A percentile compares a stretch with the other conserved stretches of the same genome.
Conservation (phyloP, 176 grass and related monocot genomes). For the Lolium multiflorum region DNA sequence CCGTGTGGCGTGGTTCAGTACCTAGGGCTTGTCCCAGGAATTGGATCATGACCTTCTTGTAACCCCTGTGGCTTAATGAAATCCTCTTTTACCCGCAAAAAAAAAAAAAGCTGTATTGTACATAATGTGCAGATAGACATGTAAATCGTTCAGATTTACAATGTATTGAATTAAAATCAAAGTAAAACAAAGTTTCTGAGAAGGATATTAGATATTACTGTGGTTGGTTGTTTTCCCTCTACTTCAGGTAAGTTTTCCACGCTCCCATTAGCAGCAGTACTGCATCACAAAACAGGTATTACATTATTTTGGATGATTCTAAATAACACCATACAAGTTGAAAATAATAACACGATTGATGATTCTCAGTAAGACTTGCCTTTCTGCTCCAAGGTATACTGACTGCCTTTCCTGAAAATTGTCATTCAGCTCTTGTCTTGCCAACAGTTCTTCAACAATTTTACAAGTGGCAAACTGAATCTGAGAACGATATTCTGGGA, state of each 20-base stretch:
- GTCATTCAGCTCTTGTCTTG: conserved; percentile 12
- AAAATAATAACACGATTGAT: neutral
- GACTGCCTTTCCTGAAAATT: conserved; percentile 28
- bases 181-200: neutral
- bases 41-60: too few relatives aligned
- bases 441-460: conserved; percentile 13
- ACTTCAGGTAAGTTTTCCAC: conserved; percentile 3
- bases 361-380: conserved; percentile 30
- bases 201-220: conserved; percentile 43
- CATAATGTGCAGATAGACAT: neutral
- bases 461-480: conserved; percentile 30
- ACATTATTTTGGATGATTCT: conserved; percentile 1
- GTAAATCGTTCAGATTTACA: neutral
- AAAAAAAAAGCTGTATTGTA: too few relatives aligned
- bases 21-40: too few relatives aligned
- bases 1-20: too few relatives aligned
- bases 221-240: conserved; percentile 42
- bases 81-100: too few relatives aligned
- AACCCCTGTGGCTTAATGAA: too few relatives aligned
- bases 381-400: conserved; percentile 38
- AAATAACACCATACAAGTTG: neutral
- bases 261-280: conserved; percentile 42
- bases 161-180: neutral
- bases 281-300: conserved; percentile 41
- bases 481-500: neutral